Evolutionary conservation across 2,329 filamentous ascomycete genomes (phyloP), one percentile per base, ranked within the genome.

Genomic region (Ophiostoma sp.): DNA sequence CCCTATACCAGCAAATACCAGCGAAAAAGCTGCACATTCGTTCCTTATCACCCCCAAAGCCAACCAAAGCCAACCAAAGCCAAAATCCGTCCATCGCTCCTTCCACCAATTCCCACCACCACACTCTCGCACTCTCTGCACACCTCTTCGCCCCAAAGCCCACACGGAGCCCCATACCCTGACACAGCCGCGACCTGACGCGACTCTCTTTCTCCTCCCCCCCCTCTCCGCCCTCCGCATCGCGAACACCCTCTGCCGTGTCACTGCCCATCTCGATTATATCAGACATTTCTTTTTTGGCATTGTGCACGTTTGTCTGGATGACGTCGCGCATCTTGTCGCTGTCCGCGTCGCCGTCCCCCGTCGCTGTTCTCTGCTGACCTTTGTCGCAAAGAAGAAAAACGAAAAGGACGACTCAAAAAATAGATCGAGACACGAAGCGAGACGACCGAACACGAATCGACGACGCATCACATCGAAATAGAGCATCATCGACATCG

Each of bases 191-290:
- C 80, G 80, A 84, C 83, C 82, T 82, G 83, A 84, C 83, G 75
- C 75, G 82, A 80, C 81, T 72, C 66, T 57, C 22, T 59, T 69
- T 36, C 28, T n/a, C 25, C 22, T 11, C 59, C 61, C 39, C 36
- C 64, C 64, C 28, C 25, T 17, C 59, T 39, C 63, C 42, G 45
- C 66, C 45, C 66, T 52, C 45, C 82, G 81, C 80, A 83, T 84
- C 82, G 82, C 82, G 82, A 83, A 81, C 80, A 80, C 78, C 78
- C 66, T 79, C 78, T 80, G 80, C 83, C 84, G 83, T 86, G 83
- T 82, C 80, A 84, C 84, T 86, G 79, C 81, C 82, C 78, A 81
- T 82, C 80, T 74, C 77, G 73, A 76, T 79, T 79, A 74, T 72
- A 80, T 78, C 74, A 72, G 76, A 78, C 78, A 76, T 76, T 80